Percentiles rank a stretch among this genome's conserved stretches.
These are phyloP conservation scores for Vitis rupestris DNA, from an alignment of 164 flowering plant species.

Conservation along the genomic window DNA sequence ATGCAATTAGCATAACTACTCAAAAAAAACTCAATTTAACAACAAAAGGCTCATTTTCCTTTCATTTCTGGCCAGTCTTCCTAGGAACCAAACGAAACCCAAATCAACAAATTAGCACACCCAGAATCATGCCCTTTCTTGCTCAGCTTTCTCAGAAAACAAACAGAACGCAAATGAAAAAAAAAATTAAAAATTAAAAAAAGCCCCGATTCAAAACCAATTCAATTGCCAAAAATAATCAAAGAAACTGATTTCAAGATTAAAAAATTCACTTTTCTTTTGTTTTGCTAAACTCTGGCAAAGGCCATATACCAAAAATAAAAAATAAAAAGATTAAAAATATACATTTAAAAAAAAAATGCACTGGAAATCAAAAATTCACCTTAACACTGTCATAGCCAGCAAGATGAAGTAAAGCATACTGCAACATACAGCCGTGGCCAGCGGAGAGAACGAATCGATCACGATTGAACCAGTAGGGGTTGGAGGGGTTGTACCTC, in stretches of 20 bases:
- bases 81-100: conserved; percentile 28
- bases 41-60: no score
- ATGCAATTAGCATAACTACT: no score
- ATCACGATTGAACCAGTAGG: conserved; percentile 94
- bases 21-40: no score
- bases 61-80: conserved; percentile 11
- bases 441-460: conserved; percentile 96
- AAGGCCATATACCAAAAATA: not conserved
- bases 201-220: no score
- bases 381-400: conserved; percentile 93
- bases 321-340: not conserved
- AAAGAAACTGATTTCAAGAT: no score
- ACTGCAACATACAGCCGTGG: conserved; percentile 97
- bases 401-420: conserved; percentile 92
- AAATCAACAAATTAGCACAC: not conserved
- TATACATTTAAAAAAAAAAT: not conserved
- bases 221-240: no score
- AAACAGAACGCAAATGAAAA: no score
- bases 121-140: not conserved
- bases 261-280: no score
- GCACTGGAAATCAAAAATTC: not conserved
- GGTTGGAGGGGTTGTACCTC: conserved; percentile 95
- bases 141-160: no score
- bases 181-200: no score
- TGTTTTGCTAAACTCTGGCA: not conserved